Evolutionary conservation across 805 yeast genomes (phyloP).

Genomic region (Pichia occidentalis): DNA sequence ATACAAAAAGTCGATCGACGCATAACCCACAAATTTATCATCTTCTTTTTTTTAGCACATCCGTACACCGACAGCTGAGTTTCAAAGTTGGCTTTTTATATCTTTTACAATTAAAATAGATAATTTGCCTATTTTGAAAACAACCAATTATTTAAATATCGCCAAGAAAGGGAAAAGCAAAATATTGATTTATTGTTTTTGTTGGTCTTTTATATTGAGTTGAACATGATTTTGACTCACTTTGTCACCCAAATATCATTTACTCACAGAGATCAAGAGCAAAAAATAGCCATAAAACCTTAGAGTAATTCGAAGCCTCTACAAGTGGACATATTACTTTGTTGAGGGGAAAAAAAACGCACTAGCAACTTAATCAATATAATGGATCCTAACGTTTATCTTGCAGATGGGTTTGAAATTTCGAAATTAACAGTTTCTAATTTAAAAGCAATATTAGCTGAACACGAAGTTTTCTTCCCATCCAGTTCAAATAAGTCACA

Average conservation of each 20-base stretch:
- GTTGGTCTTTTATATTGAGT: neutral
- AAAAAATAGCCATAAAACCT: too few species aligned
- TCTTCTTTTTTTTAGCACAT: too few species aligned
- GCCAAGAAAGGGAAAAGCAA: conserved; percentile 3
- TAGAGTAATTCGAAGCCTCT: too few species aligned
- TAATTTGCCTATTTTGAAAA: too few species aligned
- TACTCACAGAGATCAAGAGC: too few species aligned
- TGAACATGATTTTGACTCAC: neutral
- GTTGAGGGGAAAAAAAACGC: neutral
- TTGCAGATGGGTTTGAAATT: conserved; percentile 55
- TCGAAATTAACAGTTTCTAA: conserved; percentile 58
- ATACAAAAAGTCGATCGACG: too few species aligned
- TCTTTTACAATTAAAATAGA: too few species aligned
- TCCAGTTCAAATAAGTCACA: conserved; percentile 63
- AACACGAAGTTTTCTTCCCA: conserved; percentile 55
- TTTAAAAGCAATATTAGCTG: conserved; percentile 57
- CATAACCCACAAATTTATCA: too few species aligned
- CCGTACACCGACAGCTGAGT: too few species aligned
- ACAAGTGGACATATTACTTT: too few species aligned
- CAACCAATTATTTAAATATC: conserved; percentile 1
- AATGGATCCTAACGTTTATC: conserved; percentile 34
- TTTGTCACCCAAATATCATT: neutral
- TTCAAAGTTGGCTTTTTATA: too few species aligned
- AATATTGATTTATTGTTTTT: neutral
- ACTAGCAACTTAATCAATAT: neutral